Evolutionary conservation across 768 basidiomycete species (phyloP).

Genomic region (Filobasidium floriforme): DNA sequence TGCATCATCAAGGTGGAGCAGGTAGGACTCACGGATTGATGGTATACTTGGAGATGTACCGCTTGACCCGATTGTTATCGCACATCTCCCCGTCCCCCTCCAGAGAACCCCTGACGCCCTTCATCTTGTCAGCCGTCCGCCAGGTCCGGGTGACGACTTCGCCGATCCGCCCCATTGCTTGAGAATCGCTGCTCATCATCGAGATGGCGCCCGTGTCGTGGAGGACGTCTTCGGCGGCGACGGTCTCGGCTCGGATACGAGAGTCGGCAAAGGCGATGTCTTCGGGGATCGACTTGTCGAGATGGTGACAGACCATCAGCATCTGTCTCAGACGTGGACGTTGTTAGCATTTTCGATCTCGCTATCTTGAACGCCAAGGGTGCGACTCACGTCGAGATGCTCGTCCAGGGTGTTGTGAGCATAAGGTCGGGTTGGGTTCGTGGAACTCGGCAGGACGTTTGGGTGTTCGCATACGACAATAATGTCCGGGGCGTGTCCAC

Average conservation of each 20-base stretch:
- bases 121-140: constrained; percentile 95
- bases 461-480: constrained; percentile 86
- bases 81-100: constrained; percentile 63
- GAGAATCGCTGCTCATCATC: constrained; percentile 93
- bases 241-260: constrained; percentile 89
- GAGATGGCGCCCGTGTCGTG: constrained; percentile 90
- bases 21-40: constrained; percentile 74
- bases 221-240: constrained; percentile 93
- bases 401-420: constrained; percentile 87
- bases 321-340: constrained; percentile 67
- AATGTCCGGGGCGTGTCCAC: constrained; percentile 96
- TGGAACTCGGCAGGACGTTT: constrained; percentile 91
- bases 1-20: neutral
- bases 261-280: constrained; percentile 95
- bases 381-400: constrained; percentile 73
- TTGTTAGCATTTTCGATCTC: too few species aligned
- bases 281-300: constrained; percentile 82
- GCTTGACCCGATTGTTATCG: constrained; percentile 86
- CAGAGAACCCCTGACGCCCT: constrained; percentile 67
- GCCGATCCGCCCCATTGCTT: constrained; percentile 96
- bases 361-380: too few species aligned
- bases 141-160: constrained; percentile 89
- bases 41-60: constrained; percentile 93
- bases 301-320: constrained; percentile 99
- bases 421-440: constrained; percentile 92